Evolutionary conservation across 768 basidiomycete species (phyloP), one percentile per base, ranked within the genome.

Genomic region (Kwoniella dejecticola): DNA sequence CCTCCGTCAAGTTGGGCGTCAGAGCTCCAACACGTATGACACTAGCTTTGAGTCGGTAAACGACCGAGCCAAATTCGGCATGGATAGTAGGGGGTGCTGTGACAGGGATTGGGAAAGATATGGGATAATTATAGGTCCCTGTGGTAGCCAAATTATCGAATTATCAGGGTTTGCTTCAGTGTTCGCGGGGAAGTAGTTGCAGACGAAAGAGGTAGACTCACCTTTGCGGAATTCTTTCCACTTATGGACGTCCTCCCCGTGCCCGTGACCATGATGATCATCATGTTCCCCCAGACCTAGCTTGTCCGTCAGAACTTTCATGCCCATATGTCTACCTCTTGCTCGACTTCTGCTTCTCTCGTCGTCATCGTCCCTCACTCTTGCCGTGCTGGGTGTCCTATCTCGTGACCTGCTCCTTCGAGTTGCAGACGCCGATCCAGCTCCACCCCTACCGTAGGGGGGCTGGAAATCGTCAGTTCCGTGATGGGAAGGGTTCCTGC

Each of bases 101-200:
- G 4, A 85, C 82, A 0, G 95, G 91, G 57, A 99, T 87, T 17
- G 87, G 82, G 77, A 97, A 93, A 13, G 89, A 89, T 71, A 99
- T 89, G 2, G 95, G 95, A 79, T 91, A 98, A 17, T 88, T 91
- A 76, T 98, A 97, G 4, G 86, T 89, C 19, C 93, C 93, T 90
- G 17, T 42, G 7, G 19, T 11, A 42, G 5, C 41, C n/a, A n/a
- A n/a, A n/a, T n/a, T n/a, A n/a, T n/a, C n/a, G n/a, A n/a, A n/a
- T n/a, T n/a, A n/a, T n/a, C n/a, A n/a, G n/a, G n/a, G n/a, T n/a
- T n/a, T n/a, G n/a, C n/a, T n/a, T n/a, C n/a, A n/a, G n/a, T n/a
- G n/a, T n/a, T n/a, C n/a, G n/a, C n/a, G n/a, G n/a, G n/a, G 36
- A 38, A 59, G 6, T 21, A 27, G 1, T 26, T 17, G 3, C 7